These are phyloP conservation scores for Pharus latifolius DNA, from an alignment of 176 grass and related monocot species.

Conservation along the genomic window DNA sequence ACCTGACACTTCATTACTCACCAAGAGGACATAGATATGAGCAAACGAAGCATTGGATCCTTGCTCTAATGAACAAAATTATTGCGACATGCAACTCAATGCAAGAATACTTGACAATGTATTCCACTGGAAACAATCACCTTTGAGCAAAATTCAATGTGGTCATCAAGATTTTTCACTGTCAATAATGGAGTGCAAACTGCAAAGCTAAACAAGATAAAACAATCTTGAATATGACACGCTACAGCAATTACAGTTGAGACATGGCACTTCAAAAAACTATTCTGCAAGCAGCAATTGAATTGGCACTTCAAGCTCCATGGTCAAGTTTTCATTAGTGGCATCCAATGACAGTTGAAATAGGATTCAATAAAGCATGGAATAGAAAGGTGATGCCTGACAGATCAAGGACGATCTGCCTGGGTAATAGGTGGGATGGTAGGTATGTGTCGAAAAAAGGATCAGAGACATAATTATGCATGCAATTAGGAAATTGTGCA, in stretches of 20 bases:
- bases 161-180: background rate
- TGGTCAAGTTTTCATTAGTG: background rate
- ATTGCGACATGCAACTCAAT: too few relatives aligned
- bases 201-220: background rate
- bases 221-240: background rate
- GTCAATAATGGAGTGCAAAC: background rate
- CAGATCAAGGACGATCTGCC: constrained; percentile 28
- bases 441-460: background rate
- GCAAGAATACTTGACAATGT: too few relatives aligned
- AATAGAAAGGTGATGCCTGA: background rate
- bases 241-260: background rate
- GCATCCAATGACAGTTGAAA: background rate
- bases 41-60: too few relatives aligned
- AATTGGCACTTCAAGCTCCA: background rate
- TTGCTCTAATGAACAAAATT: too few relatives aligned
- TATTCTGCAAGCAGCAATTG: background rate
- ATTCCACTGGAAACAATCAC: background rate
- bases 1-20: too few relatives aligned
- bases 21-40: too few relatives aligned
- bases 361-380: background rate
- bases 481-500: background rate
- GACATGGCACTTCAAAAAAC: background rate
- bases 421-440: background rate
- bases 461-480: background rate
- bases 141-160: background rate